Evolutionary conservation across 176 grass and related monocot species (phyloP).

Genomic region (Ananas comosus): DNA sequence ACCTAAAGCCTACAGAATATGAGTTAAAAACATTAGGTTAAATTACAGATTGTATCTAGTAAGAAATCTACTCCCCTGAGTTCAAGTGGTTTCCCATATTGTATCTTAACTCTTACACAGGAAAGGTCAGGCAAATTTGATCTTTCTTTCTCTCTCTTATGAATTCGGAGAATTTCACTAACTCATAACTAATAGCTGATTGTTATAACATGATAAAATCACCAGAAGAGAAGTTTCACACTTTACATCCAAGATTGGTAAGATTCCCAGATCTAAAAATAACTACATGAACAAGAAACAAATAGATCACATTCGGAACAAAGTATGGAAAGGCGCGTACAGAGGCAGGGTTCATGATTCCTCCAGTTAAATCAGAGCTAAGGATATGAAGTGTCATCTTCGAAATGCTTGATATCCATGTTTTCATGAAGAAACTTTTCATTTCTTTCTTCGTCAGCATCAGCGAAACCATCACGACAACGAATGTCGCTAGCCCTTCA

Average conservation of each 20-base stretch:
- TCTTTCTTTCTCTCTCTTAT: no score
- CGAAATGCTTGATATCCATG: conserved; percentile 81
- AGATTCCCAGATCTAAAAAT: neutral
- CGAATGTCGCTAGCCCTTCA: conserved; percentile 81
- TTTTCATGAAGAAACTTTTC: conserved; percentile 86
- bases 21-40: conserved; percentile 12
- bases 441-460: conserved; percentile 70
- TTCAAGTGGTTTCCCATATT: no score
- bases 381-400: conserved; percentile 90
- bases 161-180: no score
- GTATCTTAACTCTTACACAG: no score
- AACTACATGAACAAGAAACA: neutral
- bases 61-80: no score
- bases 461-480: conserved; percentile 69
- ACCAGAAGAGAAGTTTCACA: no score
- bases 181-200: no score
- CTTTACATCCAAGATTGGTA: neutral
- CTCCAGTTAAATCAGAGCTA: conserved; percentile 88
- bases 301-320: neutral
- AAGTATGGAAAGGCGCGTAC: conserved; percentile 37
- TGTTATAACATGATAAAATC: no score
- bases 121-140: no score
- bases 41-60: neutral
- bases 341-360: conserved; percentile 98
- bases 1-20: conserved; percentile 63